Base-by-base conservation (phyloP, 768 basidiomycete species). In the Tricholoma bakamatsutake region DNA sequence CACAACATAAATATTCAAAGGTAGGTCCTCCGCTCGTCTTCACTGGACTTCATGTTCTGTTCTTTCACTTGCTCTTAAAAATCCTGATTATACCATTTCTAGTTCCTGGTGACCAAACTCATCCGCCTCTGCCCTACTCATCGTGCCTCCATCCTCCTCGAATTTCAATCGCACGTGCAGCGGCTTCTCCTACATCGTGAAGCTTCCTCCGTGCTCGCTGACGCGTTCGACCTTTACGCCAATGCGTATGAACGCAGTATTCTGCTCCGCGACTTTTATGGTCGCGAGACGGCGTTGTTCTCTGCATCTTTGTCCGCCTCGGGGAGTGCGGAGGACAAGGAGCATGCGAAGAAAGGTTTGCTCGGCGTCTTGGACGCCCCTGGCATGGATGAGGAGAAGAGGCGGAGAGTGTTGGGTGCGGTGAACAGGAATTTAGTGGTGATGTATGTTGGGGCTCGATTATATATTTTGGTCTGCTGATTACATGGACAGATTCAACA, bases 1-100 rank as follows among this genome's bases (percentile, higher is more conserved):
- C 86, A 37, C 88, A 91, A 69, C 90, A 83, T 64, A 93, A 88
- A 71, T 97, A 97, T 67, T 93, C 92, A 35, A 96, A 93, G 78
- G 92, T 88, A 56, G 50, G 75, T 63, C 30, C 12, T 37, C 37
- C 30, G 10, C 2, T 12, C 42, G 49, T 34, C 15, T 47, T 5
- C 39, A 30, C n/a, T 6, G 4, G 6, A 0, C n/a, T 39, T n/a
- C 37, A n/a, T 42, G 21, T 5, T 15, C 37, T 6, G 15, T 5
- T n/a, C 8, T 11, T 17, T 17, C 17, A 6, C 39, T 40, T 24
- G 7, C 28, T 8, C 10, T n/a, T 17, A 21, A 7, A 52, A 40
- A 47, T 27, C 10, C 7, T 9, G 17, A 45, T 18, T 18, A 5
- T 4, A 5, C 8, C 3, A 13, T 17, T 34, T 53, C 10, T 58